A percentile compares a stretch with the other conserved stretches of the same genome.
Evolutionary conservation across 1,139 yeast species (phyloP).

Genomic region (Candida buenavistaensis): DNA sequence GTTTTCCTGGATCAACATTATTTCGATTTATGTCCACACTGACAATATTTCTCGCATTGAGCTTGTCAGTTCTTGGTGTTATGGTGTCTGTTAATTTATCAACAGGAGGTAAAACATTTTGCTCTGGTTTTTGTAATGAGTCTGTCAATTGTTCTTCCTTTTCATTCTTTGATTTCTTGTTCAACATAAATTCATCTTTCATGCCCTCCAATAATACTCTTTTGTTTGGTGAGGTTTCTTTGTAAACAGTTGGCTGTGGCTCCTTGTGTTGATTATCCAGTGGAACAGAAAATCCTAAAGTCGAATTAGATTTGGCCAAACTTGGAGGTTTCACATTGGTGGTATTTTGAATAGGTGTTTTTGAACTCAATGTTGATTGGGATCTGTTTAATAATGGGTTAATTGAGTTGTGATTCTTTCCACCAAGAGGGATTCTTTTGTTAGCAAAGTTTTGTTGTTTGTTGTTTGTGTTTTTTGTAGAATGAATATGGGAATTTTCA

Average conservation of each 20-base stretch:
- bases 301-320: constrained; percentile 38
- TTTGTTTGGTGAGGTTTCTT: constrained; percentile 2
- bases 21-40: constrained; percentile 17
- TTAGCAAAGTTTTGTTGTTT: constrained; percentile 7
- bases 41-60: constrained; percentile 24
- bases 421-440: constrained; percentile 47
- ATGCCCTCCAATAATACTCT: constrained; percentile 1
- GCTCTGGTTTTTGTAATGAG: constrained; percentile 9
- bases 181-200: constrained; percentile 6
- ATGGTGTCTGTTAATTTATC: constrained; percentile 17
- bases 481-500: constrained; percentile 4
- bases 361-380: constrained; percentile 24
- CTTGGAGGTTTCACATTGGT: constrained; percentile 19
- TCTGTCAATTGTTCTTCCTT: constrained; percentile 9
- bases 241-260: constrained; percentile 3
- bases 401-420: constrained; percentile 43
- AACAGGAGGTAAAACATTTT: constrained; percentile 4
- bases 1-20: constrained; percentile 36
- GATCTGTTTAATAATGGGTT: constrained; percentile 36
- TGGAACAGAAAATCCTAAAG: constrained; percentile 35
- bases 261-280: constrained; percentile 6
- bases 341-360: constrained; percentile 2
- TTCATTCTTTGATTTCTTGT: not conserved
- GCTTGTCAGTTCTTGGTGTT: constrained; percentile 19
- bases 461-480: constrained; percentile 2